Conservation (phyloP, 2,329 filamentous ascomycete species). For the Ophiostoma sp. region DNA sequence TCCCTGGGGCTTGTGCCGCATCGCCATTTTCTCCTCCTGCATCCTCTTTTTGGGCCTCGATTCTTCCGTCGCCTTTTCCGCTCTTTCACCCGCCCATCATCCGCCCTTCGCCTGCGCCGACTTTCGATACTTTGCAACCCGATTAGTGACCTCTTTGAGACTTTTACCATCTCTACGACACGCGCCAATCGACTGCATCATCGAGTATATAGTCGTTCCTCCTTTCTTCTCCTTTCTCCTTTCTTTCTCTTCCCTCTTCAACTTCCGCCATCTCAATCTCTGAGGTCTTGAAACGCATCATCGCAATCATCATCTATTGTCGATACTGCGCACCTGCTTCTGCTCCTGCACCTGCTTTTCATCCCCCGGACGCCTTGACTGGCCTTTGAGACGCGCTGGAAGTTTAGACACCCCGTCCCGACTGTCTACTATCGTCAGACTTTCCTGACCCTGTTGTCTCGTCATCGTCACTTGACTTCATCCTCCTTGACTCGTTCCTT, state of each 20-base stretch:
- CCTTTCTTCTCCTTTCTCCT: background rate
- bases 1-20: background rate
- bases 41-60: constrained; percentile 9
- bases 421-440: background rate
- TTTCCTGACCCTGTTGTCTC: background rate
- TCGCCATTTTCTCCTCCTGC: background rate
- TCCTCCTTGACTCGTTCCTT: background rate
- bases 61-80: constrained; percentile 1
- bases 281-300: background rate
- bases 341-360: background rate
- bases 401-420: background rate
- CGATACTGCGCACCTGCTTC: background rate
- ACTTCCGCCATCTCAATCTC: constrained; percentile 5
- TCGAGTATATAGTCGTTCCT: background rate
- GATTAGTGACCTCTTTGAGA: background rate
- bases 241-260: background rate
- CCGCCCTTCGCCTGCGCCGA: background rate
- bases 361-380: constrained; percentile 56
- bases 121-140: background rate
- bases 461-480: background rate
- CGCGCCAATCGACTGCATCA: constrained; percentile 3
- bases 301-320: background rate
- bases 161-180: background rate
- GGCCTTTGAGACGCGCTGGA: constrained; percentile 47
- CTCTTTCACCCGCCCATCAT: background rate